Evolutionary conservation across 352 stramenopile species (phyloP).

Genomic region (Globisporangium cederbergense): DNA sequence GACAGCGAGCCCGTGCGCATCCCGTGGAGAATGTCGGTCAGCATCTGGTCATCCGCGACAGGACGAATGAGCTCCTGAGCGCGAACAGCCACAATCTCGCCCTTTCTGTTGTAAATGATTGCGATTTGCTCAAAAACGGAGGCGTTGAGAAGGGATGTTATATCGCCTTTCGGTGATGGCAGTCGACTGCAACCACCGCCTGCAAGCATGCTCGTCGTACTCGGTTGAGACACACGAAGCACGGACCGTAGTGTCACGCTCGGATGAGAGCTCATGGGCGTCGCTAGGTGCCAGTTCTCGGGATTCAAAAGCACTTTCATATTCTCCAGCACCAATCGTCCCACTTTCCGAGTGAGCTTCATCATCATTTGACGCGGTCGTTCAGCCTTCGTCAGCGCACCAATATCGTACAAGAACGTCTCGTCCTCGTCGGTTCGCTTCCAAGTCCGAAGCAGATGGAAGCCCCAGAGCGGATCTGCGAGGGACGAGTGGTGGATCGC

Average conservation of each 20-base stretch:
- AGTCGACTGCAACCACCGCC: neutral
- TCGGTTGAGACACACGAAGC: slow-evolving; percentile 13
- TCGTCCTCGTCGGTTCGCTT: slow-evolving; percentile 32
- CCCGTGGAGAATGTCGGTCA: slow-evolving; percentile 27
- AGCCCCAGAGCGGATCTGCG: slow-evolving; percentile 43
- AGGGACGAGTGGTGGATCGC: slow-evolving; percentile 37
- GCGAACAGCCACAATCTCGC: slow-evolving; percentile 52
- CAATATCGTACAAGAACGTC: slow-evolving; percentile 32
- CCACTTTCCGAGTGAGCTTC: slow-evolving; percentile 46
- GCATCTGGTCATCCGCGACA: slow-evolving; percentile 24
- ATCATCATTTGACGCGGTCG: slow-evolving; percentile 43
- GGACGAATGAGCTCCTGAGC: slow-evolving; percentile 53
- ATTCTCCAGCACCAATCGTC: slow-evolving; percentile 41
- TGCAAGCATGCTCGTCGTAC: neutral
- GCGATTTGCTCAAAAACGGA: slow-evolving; percentile 56
- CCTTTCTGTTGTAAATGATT: slow-evolving; percentile 33
- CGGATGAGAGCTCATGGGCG: slow-evolving; percentile 22
- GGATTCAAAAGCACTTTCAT: slow-evolving; percentile 43
- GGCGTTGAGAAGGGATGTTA: neutral
- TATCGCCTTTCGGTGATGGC: neutral
- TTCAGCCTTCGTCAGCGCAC: slow-evolving; percentile 37
- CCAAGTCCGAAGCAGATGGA: slow-evolving; percentile 46
- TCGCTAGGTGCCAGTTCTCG: slow-evolving; percentile 57
- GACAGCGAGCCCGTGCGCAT: slow-evolving; percentile 26
- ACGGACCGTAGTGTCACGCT: slow-evolving; percentile 16